Percentiles rank a stretch among this genome's conserved stretches.
phyloP scores from a whole-genome alignment of 208 protist genomes.

The Leishmania braziliensis region DNA sequence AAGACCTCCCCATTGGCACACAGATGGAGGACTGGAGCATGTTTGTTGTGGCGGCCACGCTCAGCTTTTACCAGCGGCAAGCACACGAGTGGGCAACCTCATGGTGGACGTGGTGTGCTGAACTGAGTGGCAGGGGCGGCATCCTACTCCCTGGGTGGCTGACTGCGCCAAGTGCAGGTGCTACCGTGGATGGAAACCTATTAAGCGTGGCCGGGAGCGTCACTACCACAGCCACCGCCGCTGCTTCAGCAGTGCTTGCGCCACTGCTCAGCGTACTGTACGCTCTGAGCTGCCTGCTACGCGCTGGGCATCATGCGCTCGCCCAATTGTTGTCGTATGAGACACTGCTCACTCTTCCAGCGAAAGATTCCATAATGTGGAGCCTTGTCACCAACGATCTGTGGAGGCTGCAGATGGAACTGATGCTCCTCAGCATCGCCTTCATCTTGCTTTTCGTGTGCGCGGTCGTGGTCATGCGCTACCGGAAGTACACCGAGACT shows the following conservation, averaged over 20 bases:
- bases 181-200: not conserved
- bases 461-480: not conserved
- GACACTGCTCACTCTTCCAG: not conserved
- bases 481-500: slow-evolving; percentile 10
- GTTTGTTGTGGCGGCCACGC: slow-evolving; percentile 11
- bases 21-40: not conserved
- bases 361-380: slow-evolving; percentile 8
- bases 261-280: not conserved
- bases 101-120: not conserved
- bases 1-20: not conserved
- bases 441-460: not conserved
- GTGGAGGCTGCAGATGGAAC: slow-evolving; percentile 13
- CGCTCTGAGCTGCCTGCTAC: not conserved
- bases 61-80: not conserved
- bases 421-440: not conserved
- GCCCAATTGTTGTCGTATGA: not conserved
- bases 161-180: not conserved
- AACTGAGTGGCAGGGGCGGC: not conserved
- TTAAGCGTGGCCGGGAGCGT: not conserved
- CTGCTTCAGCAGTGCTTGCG: not conserved
- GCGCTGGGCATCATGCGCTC: not conserved
- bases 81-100: not conserved
- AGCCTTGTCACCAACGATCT: slow-evolving; percentile 1
- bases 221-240: not conserved
- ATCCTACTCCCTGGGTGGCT: not conserved